Percentiles rank a stretch among this genome's conserved stretches.
Evolutionary conservation across 2,329 filamentous ascomycete genomes (phyloP).

Genomic region (Arthrocladium fulminans): DNA sequence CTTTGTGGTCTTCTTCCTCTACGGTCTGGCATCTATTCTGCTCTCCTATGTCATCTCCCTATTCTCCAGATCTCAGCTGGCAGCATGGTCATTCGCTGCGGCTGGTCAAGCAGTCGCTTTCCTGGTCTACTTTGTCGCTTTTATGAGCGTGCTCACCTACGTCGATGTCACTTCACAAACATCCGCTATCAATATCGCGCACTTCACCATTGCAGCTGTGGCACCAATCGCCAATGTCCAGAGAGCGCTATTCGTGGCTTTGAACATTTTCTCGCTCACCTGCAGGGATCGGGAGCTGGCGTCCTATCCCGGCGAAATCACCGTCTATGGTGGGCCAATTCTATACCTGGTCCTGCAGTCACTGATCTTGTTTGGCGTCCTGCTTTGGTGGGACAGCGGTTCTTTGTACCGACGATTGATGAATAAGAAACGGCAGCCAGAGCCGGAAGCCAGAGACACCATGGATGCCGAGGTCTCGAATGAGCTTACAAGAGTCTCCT

Average conservation of each 20-base stretch:
- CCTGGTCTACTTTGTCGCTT: slow-evolving; percentile 62
- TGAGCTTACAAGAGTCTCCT: slow-evolving; percentile 56
- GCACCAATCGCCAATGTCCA: slow-evolving; percentile 70
- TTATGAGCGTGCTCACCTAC: slow-evolving; percentile 65
- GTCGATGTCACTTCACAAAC: slow-evolving; percentile 62
- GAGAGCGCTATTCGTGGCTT: slow-evolving; percentile 62
- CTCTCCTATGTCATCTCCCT: slow-evolving; percentile 75
- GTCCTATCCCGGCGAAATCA: slow-evolving; percentile 60
- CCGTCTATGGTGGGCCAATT: slow-evolving; percentile 74
- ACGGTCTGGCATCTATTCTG: slow-evolving; percentile 67
- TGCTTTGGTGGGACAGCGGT: slow-evolving; percentile 75
- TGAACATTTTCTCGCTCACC: slow-evolving; percentile 76
- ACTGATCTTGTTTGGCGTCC: slow-evolving; percentile 57
- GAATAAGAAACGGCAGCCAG: slow-evolving; percentile 35
- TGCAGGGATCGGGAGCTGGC: slow-evolving; percentile 58
- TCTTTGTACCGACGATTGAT: slow-evolving; percentile 50
- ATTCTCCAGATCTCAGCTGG: slow-evolving; percentile 67
- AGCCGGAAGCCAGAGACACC: slow-evolving; percentile 29
- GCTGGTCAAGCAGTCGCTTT: slow-evolving; percentile 66
- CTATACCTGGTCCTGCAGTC: slow-evolving; percentile 71
- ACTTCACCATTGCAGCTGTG: slow-evolving; percentile 65
- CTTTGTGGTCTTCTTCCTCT: slow-evolving; percentile 71
- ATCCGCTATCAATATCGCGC: slow-evolving; percentile 54
- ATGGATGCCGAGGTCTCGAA: slow-evolving; percentile 53
- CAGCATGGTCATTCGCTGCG: slow-evolving; percentile 74